Base-by-base conservation (phyloP, 345 rosid genomes). In the Eutrema heterophyllum region DNA sequence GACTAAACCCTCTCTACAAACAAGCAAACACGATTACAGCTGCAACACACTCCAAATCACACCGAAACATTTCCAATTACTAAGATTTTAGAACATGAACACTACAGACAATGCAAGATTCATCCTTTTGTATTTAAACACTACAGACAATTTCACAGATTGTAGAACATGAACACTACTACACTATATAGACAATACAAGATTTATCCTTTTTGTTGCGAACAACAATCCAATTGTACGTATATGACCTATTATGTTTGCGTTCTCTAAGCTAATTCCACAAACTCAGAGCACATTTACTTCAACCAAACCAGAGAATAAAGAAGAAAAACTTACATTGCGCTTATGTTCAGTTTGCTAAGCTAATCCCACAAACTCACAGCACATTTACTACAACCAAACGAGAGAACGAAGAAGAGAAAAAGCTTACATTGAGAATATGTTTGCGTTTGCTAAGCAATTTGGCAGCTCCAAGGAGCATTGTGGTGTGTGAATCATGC, bases 401-500 rank as follows among this genome's bases (percentile, higher is more conserved):
- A 67, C 48, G 6, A 24, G 16, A 71, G 3, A 65, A 40, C 9
- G 10, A 14, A 18, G 21, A 27, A 67, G 44, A n/a, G 5, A 10
- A 70, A 4, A 74, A 70, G 48, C 84, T 43, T 68, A 94, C 97
- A 86, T 82, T 83, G 63, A 94, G 89, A 11, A 53, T 43, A 66
- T 85, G 80, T 70, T 88, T 77, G 39, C 88, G 91, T 71, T 85
- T 85, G 75, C 76, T 80, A 69, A 94, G 97, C 80, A 91, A 80
- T 79, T 89, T 91, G 18, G 97, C 96, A 55, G 97, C 95, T 30
- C 98, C 98, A 40, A 94, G 95, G 21, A 89, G 90, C 93, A 88
- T 94, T 1, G 98, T 82, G 5, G 95, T 85, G 58, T 88, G 96
- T 16, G 87, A 84, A 76, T 94, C 96, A 45, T 91, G 96, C 0